phyloP scores from a whole-genome alignment of 805 yeast genomes.

The Kockiozyma suomiensis region DNA sequence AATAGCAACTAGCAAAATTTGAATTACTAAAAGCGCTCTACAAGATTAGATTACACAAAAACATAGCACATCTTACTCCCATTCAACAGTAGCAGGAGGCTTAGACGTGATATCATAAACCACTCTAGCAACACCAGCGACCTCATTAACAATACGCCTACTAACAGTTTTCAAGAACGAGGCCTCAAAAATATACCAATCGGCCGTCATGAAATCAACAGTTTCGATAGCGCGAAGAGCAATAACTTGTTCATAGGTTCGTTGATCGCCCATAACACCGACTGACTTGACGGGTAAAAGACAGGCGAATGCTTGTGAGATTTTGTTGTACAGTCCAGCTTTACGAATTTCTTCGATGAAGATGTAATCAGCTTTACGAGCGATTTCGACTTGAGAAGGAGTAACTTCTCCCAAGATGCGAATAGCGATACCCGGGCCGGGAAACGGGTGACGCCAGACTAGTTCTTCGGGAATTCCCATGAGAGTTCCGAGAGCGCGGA shows the following conservation, averaged over 20 bases:
- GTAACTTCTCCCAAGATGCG: conserved; percentile 98
- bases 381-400: conserved; percentile 88
- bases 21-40: too few relatives aligned
- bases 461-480: conserved; percentile 94
- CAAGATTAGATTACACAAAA: neutral
- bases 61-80: conserved; percentile 65
- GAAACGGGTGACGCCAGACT: conserved; percentile 99
- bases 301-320: conserved; percentile 97
- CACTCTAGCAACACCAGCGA: conserved; percentile 98
- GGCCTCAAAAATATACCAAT: conserved; percentile 95
- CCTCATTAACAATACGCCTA: conserved; percentile 96
- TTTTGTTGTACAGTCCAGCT: conserved; percentile 89
- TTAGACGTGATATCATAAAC: conserved; percentile 98
- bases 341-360: conserved; percentile 93
- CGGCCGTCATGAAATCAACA: conserved; percentile 98
- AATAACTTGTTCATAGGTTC: conserved; percentile 98
- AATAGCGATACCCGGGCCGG: conserved; percentile 99
- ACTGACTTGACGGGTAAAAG: conserved; percentile 96
- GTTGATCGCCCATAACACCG: conserved; percentile 99
- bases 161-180: conserved; percentile 89
- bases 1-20: too few relatives aligned
- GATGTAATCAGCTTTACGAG: conserved; percentile 94
- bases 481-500: conserved; percentile 90
- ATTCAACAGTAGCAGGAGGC: conserved; percentile 99
- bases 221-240: conserved; percentile 99